phyloP scores from a whole-genome alignment of 148 eudicot genomes.

The Heliosperma pusillum region DNA sequence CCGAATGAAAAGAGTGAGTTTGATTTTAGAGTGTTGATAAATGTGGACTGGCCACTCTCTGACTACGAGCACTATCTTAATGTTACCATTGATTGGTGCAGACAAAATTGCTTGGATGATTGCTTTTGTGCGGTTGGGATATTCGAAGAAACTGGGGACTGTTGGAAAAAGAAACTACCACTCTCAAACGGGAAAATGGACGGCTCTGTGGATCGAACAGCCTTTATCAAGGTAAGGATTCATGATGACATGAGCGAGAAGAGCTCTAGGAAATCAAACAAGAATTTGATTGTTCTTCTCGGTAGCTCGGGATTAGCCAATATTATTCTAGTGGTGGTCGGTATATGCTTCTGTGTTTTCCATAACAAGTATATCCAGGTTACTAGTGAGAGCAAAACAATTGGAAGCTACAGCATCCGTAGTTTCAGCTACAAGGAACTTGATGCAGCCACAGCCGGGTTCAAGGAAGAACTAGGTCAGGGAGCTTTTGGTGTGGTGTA shows the following conservation, averaged over 20 bases:
- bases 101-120: slow-evolving; percentile 24
- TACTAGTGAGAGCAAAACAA: background rate
- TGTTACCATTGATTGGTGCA: slow-evolving; percentile 27
- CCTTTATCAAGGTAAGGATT: slow-evolving; percentile 25
- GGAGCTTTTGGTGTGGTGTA: slow-evolving; percentile 38
- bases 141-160: slow-evolving; percentile 10
- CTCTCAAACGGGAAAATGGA: slow-evolving; percentile 26
- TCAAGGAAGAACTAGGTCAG: slow-evolving; percentile 31
- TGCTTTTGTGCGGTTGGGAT: slow-evolving; percentile 37
- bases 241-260: background rate
- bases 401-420: slow-evolving; percentile 12
- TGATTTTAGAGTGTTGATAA: slow-evolving; percentile 5
- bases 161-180: slow-evolving; percentile 35
- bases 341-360: background rate
- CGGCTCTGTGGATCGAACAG: slow-evolving; percentile 14
- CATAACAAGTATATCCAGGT: background rate
- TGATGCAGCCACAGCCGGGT: slow-evolving; percentile 25
- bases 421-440: slow-evolving; percentile 32
- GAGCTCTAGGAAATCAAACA: background rate
- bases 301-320: slow-evolving; percentile 12
- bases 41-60: slow-evolving; percentile 29
- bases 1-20: slow-evolving; percentile 2
- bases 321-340: slow-evolving; percentile 13
- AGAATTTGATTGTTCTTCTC: background rate
- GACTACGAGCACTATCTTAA: slow-evolving; percentile 27